A percentile compares a stretch with the other conserved stretches of the same genome.
These are phyloP conservation scores for Paraleonurus japonicus DNA, from an alignment of 257 asterid genomes.

Conservation along the genomic window DNA sequence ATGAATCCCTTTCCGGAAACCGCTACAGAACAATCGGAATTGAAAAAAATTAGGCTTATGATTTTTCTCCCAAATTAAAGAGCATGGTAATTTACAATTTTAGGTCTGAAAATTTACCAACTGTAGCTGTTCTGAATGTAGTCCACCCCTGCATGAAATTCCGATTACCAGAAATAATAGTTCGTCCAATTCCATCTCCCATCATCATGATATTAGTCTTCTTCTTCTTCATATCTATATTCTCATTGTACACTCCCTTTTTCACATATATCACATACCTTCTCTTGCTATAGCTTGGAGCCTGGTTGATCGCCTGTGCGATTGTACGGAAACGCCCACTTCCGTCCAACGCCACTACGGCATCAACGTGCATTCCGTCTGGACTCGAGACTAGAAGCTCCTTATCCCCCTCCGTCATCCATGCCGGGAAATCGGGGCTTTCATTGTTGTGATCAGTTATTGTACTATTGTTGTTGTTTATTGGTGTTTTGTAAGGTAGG, in stretches of 20 bases:
- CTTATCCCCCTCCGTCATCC: slow-evolving; percentile 83
- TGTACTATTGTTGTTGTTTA: slow-evolving; percentile 21
- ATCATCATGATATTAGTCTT: slow-evolving; percentile 82
- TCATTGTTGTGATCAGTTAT: neutral
- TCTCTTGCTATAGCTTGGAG: slow-evolving; percentile 70
- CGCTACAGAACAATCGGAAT: slow-evolving; percentile 34
- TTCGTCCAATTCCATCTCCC: slow-evolving; percentile 89
- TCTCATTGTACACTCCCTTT: slow-evolving; percentile 82
- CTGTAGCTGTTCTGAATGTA: slow-evolving; percentile 83
- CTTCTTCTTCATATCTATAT: slow-evolving; percentile 85
- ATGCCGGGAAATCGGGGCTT: slow-evolving; percentile 43
- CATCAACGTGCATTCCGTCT: slow-evolving; percentile 59
- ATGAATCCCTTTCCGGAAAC: slow-evolving; percentile 94
- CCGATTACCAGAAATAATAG: slow-evolving; percentile 64
- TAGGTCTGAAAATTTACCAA: slow-evolving; percentile 44
- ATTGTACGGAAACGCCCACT: slow-evolving; percentile 66
- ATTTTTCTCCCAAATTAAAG: neutral
- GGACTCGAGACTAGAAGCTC: slow-evolving; percentile 39
- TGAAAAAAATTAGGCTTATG: neutral
- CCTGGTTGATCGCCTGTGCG: slow-evolving; percentile 59
- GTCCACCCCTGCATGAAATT: slow-evolving; percentile 99
- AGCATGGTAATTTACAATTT: neutral
- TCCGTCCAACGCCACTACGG: slow-evolving; percentile 78
- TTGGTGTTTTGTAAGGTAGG: slow-evolving; percentile 51
- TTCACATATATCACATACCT: slow-evolving; percentile 84